A percentile compares a stretch with the other conserved stretches of the same genome.
These are phyloP conservation scores for Excoecaria agallocha DNA, from an alignment of 345 rosid genomes.

Conservation along the genomic window DNA sequence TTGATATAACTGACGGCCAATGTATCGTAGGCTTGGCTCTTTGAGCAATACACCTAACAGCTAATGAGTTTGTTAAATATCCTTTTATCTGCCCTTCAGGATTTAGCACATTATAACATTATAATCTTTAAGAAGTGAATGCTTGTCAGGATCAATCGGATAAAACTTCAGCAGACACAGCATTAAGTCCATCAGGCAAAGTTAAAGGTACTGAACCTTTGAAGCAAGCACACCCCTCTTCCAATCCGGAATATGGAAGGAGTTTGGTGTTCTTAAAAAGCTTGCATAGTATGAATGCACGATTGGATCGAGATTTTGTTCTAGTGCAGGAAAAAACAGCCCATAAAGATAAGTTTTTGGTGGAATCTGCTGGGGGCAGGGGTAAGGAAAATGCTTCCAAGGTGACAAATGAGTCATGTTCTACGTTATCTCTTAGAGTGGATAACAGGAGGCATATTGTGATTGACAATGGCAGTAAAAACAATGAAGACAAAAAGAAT, in stretches of 20 bases:
- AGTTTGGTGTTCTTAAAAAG: constrained; percentile 25
- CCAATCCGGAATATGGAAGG: constrained; percentile 28
- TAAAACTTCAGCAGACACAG: too few species aligned
- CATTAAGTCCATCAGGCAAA: too few species aligned
- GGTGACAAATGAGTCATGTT: constrained; percentile 37
- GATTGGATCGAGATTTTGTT: constrained; percentile 18
- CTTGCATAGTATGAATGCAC: constrained; percentile 13
- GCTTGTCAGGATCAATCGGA: too few species aligned
- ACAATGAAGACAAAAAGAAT: constrained; percentile 15
- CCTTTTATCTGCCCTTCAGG: too few species aligned
- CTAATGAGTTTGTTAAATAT: too few species aligned
- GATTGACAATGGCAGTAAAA: constrained; percentile 27
- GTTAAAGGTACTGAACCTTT: constrained; percentile 26
- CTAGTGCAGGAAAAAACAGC: constrained; percentile 22
- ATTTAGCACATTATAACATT: too few species aligned
- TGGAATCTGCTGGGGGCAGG: constrained; percentile 26
- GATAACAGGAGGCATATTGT: constrained; percentile 29
- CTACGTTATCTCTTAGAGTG: constrained; percentile 28
- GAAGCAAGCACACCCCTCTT: constrained; percentile 32
- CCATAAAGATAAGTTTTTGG: constrained; percentile 18
- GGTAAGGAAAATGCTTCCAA: constrained; percentile 26
- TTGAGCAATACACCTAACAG: too few species aligned
- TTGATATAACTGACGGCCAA: too few species aligned
- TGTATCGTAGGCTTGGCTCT: too few species aligned
- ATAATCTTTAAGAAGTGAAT: too few species aligned